Evolutionary conservation across 495 filamentous ascomycete genomes (phyloP), one percentile per base, ranked within the genome.

Genomic region (Terfezia boudieri): DNA sequence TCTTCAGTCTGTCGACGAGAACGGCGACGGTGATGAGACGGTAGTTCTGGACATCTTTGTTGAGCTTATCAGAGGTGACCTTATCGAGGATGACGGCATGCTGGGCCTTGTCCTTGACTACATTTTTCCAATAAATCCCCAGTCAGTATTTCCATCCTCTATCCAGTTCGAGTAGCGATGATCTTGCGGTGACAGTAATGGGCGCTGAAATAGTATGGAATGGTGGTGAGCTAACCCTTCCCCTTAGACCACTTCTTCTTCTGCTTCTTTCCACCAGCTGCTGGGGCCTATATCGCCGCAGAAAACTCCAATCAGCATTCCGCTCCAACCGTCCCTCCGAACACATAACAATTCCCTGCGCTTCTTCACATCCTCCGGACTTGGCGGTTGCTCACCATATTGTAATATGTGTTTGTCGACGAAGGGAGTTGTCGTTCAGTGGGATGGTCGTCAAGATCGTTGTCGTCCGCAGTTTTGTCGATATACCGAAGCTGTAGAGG

Each of bases 221-320:
- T 50, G 35, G 55, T 12, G 52, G 53, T 51, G 52, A 56, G 70
- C 75, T 64, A 80, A 87, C 84, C 84, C 80, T 94, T 94, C 73
- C 86, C 92, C 85, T 95, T 98, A 64, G 88, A 94, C 89, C 89
- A 95, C 89, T 95, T 94, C 86, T 96, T 96, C 85, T 94, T 94
- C 71, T 89, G 84, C 77, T 93, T 94, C 81, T 92, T 93, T 69
- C 82, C 85, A 68, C 84, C 86, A 71, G 80, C 75, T 72, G 82
- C 78, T 72, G 84, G 82, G 67, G 84, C 83, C 83, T 81, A 61
- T 55, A 53, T 58, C 50, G 50, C 36, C 53, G 32, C 16, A 48
- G 16, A 32, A 32, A 32, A 32, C 26, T 4, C 26, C 26, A 32
- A 32, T 32, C 7, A 32, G 26, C 26, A 32, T 5, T 32, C 26